Percentiles rank a stretch among this genome's conserved stretches.
These are phyloP conservation scores for Besnoitia besnoiti DNA, from an alignment of 169 alveolate species.

Conservation along the genomic window DNA sequence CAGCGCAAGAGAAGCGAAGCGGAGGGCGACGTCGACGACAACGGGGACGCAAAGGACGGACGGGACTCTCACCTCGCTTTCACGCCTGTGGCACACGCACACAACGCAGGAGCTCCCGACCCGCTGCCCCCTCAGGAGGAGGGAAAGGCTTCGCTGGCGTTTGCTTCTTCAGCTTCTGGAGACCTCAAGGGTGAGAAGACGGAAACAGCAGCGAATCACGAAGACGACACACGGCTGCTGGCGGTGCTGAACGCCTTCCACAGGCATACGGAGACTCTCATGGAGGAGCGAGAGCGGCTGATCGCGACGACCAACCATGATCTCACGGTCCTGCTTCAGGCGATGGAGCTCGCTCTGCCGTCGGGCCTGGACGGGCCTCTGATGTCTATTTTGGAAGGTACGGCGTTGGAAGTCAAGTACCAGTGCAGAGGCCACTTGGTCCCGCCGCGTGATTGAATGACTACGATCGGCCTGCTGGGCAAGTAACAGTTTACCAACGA, in stretches of 20 bases:
- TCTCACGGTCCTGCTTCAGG: slow-evolving; percentile 16
- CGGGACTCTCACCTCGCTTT: no score
- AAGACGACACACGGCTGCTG: background rate
- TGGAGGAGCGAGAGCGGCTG: background rate
- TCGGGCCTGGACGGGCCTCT: background rate
- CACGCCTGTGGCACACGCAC: no score
- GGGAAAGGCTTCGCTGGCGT: no score
- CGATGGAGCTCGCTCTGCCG: slow-evolving; percentile 25
- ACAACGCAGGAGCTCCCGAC: no score
- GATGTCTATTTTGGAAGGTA: slow-evolving; percentile 16
- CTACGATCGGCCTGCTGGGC: background rate
- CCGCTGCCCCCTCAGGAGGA: no score
- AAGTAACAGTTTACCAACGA: background rate
- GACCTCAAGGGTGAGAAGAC: background rate
- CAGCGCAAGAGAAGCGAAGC: background rate
- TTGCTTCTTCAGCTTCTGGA: no score
- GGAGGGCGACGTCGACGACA: background rate
- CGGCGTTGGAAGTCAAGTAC: no score
- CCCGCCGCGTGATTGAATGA: background rate
- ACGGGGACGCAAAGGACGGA: no score
- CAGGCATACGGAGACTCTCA: background rate
- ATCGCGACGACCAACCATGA: background rate
- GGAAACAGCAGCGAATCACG: background rate
- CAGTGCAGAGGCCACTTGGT: no score
- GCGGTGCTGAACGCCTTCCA: background rate